A percentile compares a stretch with the other conserved stretches of the same genome.
Conservation (phyloP, 169 alveolate species). For the Amoebophrya sp. region DNA sequence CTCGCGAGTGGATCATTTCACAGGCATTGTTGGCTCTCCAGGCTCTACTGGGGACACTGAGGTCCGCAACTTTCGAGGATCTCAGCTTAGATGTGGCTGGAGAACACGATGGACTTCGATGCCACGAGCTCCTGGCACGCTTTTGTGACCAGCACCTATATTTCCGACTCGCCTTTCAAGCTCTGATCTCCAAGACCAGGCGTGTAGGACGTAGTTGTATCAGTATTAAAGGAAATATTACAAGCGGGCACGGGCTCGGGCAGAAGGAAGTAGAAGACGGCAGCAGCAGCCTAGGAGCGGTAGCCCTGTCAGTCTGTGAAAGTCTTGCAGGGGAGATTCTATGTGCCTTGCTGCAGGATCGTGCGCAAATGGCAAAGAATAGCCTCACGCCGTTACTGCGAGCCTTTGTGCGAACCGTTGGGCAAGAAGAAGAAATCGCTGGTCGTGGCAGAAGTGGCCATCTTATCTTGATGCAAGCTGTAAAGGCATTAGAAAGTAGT, state of each 20-base stretch:
- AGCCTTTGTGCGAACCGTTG: background rate
- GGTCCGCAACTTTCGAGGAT: too few species aligned
- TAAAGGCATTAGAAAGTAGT: too few species aligned
- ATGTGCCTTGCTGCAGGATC: background rate
- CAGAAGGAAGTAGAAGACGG: background rate
- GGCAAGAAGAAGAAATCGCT: too few species aligned
- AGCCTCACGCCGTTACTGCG: slow-evolving; percentile 13
- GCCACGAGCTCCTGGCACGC: background rate
- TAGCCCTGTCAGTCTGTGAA: background rate
- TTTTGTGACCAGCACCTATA: slow-evolving; percentile 20
- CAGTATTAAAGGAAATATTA: background rate
- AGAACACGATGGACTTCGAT: too few species aligned
- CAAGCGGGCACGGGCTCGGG: background rate
- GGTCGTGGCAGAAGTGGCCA: too few species aligned
- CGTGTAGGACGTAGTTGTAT: background rate
- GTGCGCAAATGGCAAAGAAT: background rate
- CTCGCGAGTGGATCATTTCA: background rate
- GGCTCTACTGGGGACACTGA: background rate
- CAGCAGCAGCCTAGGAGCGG: background rate
- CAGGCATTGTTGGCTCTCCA: background rate
- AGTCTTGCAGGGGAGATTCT: background rate
- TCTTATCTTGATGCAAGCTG: too few species aligned
- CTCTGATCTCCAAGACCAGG: background rate
- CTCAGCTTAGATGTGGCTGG: too few species aligned
- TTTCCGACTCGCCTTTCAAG: background rate